These are phyloP conservation scores for Phytophthora vignae DNA, from an alignment of 352 stramenopile genomes.

Conservation along the genomic window DNA sequence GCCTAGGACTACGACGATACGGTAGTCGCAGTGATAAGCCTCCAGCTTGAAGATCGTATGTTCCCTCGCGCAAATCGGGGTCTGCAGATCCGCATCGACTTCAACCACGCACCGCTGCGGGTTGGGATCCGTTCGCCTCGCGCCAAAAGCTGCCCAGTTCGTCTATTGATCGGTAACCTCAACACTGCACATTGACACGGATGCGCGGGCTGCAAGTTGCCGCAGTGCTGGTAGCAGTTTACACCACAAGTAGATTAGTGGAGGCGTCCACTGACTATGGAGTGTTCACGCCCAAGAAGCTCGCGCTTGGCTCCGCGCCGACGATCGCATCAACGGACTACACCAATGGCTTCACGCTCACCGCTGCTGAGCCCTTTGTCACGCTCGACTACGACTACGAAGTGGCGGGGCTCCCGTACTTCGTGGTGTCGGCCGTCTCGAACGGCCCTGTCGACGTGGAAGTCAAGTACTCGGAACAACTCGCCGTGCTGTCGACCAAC, in stretches of 20 bases:
- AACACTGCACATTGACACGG: not conserved
- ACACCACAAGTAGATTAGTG: not conserved
- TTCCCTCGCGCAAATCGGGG: not conserved
- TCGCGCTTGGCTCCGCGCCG: constrained; percentile 26
- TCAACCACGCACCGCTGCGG: not conserved
- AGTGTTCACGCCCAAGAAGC: constrained; percentile 41
- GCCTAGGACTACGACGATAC: too few species aligned
- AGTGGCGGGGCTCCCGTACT: constrained; percentile 37
- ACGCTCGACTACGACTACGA: constrained; percentile 44
- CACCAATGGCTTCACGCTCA: constrained; percentile 27
- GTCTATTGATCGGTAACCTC: not conserved
- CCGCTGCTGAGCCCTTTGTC: constrained; percentile 17
- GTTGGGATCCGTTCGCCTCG: not conserved
- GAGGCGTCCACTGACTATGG: constrained; percentile 8
- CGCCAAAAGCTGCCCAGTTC: not conserved
- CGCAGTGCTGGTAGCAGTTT: not conserved
- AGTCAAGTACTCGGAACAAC: constrained; percentile 42
- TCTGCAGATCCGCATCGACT: not conserved
- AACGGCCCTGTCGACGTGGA: constrained; percentile 36
- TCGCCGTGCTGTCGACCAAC: constrained; percentile 29
- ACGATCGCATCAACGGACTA: constrained; percentile 18
- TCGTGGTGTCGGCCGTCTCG: constrained; percentile 27
- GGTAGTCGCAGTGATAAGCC: too few species aligned
- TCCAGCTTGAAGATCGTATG: too few species aligned
- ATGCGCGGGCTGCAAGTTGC: not conserved